These are phyloP conservation scores for Casaregolazyma lundiana DNA, from an alignment of 1,139 yeast genomes.

Conservation along the genomic window DNA sequence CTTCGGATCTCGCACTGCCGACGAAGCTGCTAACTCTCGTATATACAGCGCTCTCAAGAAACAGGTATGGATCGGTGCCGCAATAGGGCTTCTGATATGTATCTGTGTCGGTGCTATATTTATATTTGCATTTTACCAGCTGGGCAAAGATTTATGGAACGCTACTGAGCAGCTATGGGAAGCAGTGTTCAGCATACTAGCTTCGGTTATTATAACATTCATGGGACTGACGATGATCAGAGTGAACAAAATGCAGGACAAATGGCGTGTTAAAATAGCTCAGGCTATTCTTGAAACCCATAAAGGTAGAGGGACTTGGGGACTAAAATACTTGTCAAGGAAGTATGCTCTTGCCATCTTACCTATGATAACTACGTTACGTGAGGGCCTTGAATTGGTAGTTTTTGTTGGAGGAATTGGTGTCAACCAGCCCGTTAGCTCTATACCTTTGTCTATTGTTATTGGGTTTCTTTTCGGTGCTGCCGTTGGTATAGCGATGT, in stretches of 20 bases:
- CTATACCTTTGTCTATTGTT: slow-evolving; percentile 80
- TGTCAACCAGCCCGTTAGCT: slow-evolving; percentile 39
- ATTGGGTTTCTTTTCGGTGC: slow-evolving; percentile 73
- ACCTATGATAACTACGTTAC: slow-evolving; percentile 76
- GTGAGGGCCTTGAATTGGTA: slow-evolving; percentile 92
- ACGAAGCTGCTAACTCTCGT: slow-evolving; percentile 35
- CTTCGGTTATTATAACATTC: slow-evolving; percentile 73
- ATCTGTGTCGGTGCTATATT: slow-evolving; percentile 69
- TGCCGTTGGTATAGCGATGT: slow-evolving; percentile 59
- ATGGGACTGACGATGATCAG: slow-evolving; percentile 88
- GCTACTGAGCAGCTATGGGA: slow-evolving; percentile 88
- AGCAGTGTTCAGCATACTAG: slow-evolving; percentile 76
- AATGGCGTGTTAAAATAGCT: slow-evolving; percentile 75
- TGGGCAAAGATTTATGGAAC: slow-evolving; percentile 79
- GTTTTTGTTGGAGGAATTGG: slow-evolving; percentile 91
- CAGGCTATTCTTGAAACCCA: slow-evolving; percentile 40
- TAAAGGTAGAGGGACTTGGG: slow-evolving; percentile 20
- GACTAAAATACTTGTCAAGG: slow-evolving; percentile 34
- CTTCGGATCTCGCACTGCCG: slow-evolving; percentile 19
- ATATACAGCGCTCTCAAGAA: slow-evolving; percentile 52
- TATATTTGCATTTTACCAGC: slow-evolving; percentile 66
- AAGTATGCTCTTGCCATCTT: slow-evolving; percentile 74
- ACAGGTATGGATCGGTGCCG: slow-evolving; percentile 86
- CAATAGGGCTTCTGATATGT: slow-evolving; percentile 68
- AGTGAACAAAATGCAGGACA: slow-evolving; percentile 78